Conservation (phyloP, 225 moss, liverwort and hornwort genomes). For the Thuidium tamariscinum region DNA sequence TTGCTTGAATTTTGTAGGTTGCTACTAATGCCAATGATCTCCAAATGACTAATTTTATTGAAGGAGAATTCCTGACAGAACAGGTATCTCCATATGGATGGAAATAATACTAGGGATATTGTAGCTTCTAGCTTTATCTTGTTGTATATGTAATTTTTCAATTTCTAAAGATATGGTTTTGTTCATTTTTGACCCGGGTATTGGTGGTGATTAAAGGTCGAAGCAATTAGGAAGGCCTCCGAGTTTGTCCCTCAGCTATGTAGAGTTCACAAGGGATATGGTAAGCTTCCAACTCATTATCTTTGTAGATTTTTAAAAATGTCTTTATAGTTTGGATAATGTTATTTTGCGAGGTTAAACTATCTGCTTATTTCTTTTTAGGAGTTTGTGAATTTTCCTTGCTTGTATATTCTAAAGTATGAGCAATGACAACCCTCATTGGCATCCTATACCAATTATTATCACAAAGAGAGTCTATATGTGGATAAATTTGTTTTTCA, state of each 20-base stretch:
- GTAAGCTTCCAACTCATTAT: conserved; percentile 7
- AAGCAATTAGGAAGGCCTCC: conserved; percentile 73
- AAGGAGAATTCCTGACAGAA: conserved; percentile 40
- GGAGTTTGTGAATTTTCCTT: neutral
- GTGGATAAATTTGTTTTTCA: neutral
- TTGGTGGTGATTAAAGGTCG: conserved; percentile 36
- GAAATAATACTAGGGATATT: neutral
- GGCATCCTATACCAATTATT: neutral
- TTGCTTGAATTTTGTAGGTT: neutral
- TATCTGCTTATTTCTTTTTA: neutral
- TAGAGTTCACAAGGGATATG: conserved; percentile 78
- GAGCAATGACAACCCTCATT: neutral
- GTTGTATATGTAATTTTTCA: neutral
- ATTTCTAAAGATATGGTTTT: no score
- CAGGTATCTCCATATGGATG: conserved; percentile 13
- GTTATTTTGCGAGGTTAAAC: neutral
- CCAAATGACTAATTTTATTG: conserved; percentile 42
- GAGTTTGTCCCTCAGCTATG: conserved; percentile 72
- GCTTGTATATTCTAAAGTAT: neutral
- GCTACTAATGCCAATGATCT: conserved; percentile 40
- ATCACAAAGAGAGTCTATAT: neutral
- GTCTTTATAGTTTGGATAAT: neutral
- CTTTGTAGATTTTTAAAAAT: no score
- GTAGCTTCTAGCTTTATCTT: neutral
- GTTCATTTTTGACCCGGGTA: neutral